Evolutionary conservation across 2,329 filamentous ascomycete species (phyloP).

Genomic region (Cordyceps cicadae): DNA sequence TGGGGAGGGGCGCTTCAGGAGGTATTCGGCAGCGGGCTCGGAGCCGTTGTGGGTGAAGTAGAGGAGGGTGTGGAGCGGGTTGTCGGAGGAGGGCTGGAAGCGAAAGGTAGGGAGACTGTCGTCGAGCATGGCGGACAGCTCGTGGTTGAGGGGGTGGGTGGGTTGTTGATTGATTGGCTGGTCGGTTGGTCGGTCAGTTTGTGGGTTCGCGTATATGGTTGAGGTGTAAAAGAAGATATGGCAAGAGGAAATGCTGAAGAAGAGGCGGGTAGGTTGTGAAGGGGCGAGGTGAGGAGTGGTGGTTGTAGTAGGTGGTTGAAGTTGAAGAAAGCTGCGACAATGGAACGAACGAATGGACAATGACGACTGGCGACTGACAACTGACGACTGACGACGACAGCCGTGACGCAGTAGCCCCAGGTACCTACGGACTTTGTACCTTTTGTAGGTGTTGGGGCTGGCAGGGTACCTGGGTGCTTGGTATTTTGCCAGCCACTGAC

Average conservation of each 20-base stretch:
- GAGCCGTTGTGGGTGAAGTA: slow-evolving; percentile 65
- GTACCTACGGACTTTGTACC: too few species aligned
- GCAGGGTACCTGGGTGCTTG: too few species aligned
- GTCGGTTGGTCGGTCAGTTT: neutral
- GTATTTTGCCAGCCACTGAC: too few species aligned
- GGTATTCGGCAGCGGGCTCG: slow-evolving; percentile 71
- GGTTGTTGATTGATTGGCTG: neutral
- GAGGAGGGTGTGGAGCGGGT: slow-evolving; percentile 47
- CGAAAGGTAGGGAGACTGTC: slow-evolving; percentile 77
- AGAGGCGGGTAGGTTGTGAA: neutral
- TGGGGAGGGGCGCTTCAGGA: slow-evolving; percentile 65
- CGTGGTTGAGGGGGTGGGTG: neutral
- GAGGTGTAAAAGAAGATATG: neutral
- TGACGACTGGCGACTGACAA: too few species aligned
- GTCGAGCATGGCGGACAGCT: slow-evolving; percentile 62
- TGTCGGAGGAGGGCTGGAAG: slow-evolving; percentile 43
- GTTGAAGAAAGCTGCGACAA: neutral
- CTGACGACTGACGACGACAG: neutral
- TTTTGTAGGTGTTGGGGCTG: too few species aligned
- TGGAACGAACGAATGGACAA: too few species aligned
- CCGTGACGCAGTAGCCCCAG: neutral
- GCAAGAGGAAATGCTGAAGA: neutral
- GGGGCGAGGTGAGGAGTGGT: neutral
- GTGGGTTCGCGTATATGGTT: neutral
- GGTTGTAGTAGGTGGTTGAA: neutral